Percentiles rank a stretch among this genome's conserved stretches.
Evolutionary conservation across 2,329 filamentous ascomycete genomes (phyloP).

Genomic region (Didymella pinodella): DNA sequence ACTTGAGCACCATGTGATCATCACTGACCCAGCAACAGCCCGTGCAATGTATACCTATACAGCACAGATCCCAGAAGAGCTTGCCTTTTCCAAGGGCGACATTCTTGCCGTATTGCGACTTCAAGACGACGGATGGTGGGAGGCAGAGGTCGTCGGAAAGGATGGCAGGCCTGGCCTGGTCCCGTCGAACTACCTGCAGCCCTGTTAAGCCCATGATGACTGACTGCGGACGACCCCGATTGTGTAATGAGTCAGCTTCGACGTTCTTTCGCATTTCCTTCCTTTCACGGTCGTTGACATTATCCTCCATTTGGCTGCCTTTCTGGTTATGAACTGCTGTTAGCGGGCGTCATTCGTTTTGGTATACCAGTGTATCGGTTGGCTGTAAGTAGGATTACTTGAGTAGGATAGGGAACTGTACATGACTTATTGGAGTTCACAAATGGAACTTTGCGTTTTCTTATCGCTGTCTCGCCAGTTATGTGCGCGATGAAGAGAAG

Average conservation of each 20-base stretch:
- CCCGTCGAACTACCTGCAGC: conserved; percentile 72
- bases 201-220: conserved; percentile 51
- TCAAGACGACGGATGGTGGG: conserved; percentile 99
- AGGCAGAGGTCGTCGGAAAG: conserved; percentile 85
- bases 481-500: background rate
- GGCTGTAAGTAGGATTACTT: background rate
- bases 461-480: too few relatives aligned
- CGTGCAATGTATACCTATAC: conserved; percentile 94
- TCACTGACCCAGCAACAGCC: conserved; percentile 61
- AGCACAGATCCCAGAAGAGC: conserved; percentile 92
- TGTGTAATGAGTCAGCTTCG: background rate
- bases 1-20: too few relatives aligned
- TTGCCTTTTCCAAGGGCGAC: conserved; percentile 92
- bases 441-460: background rate
- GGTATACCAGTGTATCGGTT: conserved; percentile 13
- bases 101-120: conserved; percentile 85
- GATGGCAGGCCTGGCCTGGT: conserved; percentile 65
- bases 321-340: conserved; percentile 2
- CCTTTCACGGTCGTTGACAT: conserved; percentile 11
- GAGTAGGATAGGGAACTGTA: conserved; percentile 1
- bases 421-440: background rate
- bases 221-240: background rate
- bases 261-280: conserved; percentile 2
- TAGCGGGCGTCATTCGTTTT: conserved; percentile 25
- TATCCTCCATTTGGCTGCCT: background rate